Conservation (phyloP, 805 yeast genomes). For the Lipomyces yamadae region DNA sequence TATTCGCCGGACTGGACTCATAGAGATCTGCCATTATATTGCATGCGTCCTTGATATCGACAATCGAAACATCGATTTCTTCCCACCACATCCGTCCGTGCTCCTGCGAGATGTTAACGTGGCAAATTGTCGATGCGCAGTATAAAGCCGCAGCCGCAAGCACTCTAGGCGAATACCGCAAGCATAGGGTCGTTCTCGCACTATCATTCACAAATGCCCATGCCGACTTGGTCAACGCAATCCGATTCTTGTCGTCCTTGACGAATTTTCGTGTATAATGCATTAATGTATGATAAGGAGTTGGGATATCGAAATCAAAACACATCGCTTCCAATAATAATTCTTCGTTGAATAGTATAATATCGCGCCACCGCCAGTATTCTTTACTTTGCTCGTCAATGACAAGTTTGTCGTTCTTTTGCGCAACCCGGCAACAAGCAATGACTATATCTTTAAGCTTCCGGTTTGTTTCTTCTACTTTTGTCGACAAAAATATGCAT, state of each 20-base stretch:
- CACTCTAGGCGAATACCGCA: constrained; percentile 43
- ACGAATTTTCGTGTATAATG: constrained; percentile 35
- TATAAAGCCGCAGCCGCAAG: constrained; percentile 50
- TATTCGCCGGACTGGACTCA: constrained; percentile 16
- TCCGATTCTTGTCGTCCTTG: constrained; percentile 35
- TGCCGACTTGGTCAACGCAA: constrained; percentile 42
- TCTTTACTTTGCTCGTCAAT: constrained; percentile 55
- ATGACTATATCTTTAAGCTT: constrained; percentile 55
- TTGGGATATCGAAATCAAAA: constrained; percentile 51
- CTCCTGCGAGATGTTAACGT: constrained; percentile 19
- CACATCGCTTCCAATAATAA: constrained; percentile 52
- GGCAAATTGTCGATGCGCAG: constrained; percentile 42
- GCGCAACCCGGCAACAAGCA: constrained; percentile 56
- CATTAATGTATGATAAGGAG: constrained; percentile 42
- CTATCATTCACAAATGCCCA: constrained; percentile 50
- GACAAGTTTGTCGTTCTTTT: constrained; percentile 48
- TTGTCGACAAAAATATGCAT: constrained; percentile 57
- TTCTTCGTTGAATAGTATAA: constrained; percentile 53
- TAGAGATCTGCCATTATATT: constrained; percentile 39
- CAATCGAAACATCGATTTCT: constrained; percentile 28
- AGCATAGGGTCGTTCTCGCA: constrained; percentile 46
- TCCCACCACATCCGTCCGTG: constrained; percentile 31
- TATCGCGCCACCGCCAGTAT: constrained; percentile 58
- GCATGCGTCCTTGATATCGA: constrained; percentile 36
- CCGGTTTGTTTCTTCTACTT: constrained; percentile 59